phyloP scores from a whole-genome alignment of 257 asterid genomes.

The Forsythia suspensa region DNA sequence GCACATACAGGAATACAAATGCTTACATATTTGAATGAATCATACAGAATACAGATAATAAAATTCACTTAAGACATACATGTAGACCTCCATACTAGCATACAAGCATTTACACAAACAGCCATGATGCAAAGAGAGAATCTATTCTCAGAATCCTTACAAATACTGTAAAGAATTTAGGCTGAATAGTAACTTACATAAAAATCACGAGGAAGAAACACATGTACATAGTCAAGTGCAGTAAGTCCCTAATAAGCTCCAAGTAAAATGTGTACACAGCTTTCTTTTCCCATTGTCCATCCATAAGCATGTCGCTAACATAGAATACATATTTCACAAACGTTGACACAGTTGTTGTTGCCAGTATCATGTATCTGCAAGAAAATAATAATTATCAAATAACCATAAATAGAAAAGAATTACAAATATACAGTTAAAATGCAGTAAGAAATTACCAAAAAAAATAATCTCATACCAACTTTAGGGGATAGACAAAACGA shows the following conservation, averaged over 20 bases:
- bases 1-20: not conserved
- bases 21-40: not conserved
- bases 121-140: conserved; percentile 1
- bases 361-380: conserved; percentile 89
- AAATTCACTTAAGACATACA: not conserved
- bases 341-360: conserved; percentile 81
- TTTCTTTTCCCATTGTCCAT: conserved; percentile 97
- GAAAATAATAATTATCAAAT: conserved; percentile 5
- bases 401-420: not conserved
- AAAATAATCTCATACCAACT: not conserved
- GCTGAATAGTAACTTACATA: conserved; percentile 58
- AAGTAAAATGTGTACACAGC: conserved; percentile 94
- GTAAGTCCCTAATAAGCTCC: conserved; percentile 87
- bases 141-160: not conserved
- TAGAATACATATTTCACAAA: conserved; percentile 81
- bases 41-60: not conserved
- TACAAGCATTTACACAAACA: conserved; percentile 1
- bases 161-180: conserved; percentile 14
- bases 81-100: not conserved
- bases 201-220: conserved; percentile 96
- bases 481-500: not conserved
- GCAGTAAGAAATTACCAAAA: not conserved
- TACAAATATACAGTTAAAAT: not conserved
- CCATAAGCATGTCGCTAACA: conserved; percentile 92
- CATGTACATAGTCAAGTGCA: conserved; percentile 92